Percentiles rank a stretch among this genome's conserved stretches.
These are phyloP conservation scores for Trapa bicornis DNA, from an alignment of 345 rosid genomes.

Conservation along the genomic window DNA sequence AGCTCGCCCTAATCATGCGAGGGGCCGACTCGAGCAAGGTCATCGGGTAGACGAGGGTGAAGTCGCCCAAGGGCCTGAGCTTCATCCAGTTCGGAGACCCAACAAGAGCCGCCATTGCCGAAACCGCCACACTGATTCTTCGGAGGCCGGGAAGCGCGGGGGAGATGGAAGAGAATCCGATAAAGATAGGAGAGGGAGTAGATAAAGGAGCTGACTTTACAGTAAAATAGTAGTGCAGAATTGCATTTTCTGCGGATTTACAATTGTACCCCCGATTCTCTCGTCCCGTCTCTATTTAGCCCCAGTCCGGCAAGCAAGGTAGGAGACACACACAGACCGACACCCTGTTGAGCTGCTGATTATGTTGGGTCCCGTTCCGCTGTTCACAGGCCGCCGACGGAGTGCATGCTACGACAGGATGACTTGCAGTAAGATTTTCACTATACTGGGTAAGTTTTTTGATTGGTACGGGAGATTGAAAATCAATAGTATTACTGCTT, in stretches of 20 bases:
- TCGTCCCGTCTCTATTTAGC: not conserved
- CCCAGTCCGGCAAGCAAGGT: not conserved
- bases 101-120: conserved; percentile 38
- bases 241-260: not conserved
- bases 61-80: conserved; percentile 35
- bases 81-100: conserved; percentile 42
- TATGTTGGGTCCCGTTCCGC: too few relatives aligned
- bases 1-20: not conserved
- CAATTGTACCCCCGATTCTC: not conserved
- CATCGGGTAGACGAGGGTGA: conserved; percentile 21
- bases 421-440: too few relatives aligned
- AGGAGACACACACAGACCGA: too few relatives aligned
- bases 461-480: too few relatives aligned
- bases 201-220: not conserved
- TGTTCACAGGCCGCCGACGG: too few relatives aligned
- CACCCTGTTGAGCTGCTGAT: too few relatives aligned
- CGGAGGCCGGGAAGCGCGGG: conserved; percentile 8
- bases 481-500: too few relatives aligned
- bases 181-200: not conserved
- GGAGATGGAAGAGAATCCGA: not conserved
- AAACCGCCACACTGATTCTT: not conserved
- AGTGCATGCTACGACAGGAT: too few relatives aligned
- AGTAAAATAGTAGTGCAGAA: not conserved
- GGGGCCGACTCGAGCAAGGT: conserved; percentile 10
- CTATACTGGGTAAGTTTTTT: too few relatives aligned